Evolutionary conservation across 1,284 basidiomycete species (phyloP), one percentile per base, ranked within the genome.

Genomic region (Xerocomus minutiporus): DNA sequence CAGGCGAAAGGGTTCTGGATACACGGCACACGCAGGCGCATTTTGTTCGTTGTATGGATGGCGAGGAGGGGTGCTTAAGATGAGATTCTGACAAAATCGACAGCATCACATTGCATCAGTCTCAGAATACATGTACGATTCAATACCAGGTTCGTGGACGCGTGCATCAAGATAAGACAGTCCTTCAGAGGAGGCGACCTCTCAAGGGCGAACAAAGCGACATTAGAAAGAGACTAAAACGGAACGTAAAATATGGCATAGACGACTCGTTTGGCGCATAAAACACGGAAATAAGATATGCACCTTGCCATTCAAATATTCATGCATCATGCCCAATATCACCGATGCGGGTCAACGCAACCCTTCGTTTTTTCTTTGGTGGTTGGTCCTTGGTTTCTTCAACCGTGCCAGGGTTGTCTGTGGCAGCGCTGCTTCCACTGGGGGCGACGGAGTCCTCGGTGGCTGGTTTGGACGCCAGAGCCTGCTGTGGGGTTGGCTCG

Each of bases 361-460:
- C 84, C 32, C 93, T 77, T 53, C 93, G 80, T 72, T 93, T 96
- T 75, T 96, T 96, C 81, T 92, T 96, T 8, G 89, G 86, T 13
- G 81, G 84, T 46, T 80, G 64, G 2, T 55, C 65, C 38, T 52
- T 64, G 8, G 67, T 70, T 56, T 66, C 67, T 56, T 65, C 62
- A 45, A 20, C n/a, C n/a, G 11, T 25, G 2, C 53, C 61, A 31
- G 54, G 53, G 54, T 49, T 55, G 48, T 57, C 55, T 38, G 50
- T 25, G 25, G 31, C 25, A 25, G 41, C 31, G 17, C 43, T 34
- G 60, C 66, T 31, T 51, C 52, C 46, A 48, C 54, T 47, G 35
- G 60, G 42, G 28, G 52, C 41, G 35, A 42, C 31, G 7, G 56
- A 23, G 17, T 60, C 57, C 11, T 64, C 53, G 38, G 55, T 36